Base-by-base conservation (phyloP, 2,329 filamentous ascomycete species). In the Diaporthe capsici region DNA sequence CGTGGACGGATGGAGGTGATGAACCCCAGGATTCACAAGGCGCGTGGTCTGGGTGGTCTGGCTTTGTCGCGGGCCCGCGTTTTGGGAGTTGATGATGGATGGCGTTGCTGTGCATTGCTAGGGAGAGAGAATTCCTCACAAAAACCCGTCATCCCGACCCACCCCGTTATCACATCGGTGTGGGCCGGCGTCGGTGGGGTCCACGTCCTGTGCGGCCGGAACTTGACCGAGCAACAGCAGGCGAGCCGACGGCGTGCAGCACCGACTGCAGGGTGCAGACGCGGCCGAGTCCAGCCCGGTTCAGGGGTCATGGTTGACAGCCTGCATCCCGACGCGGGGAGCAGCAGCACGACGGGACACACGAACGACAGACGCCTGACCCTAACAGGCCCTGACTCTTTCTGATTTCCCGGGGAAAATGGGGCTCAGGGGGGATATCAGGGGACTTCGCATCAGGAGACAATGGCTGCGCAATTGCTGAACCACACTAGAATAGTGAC, bases 91-190 rank as follows among this genome's bases (percentile, higher is more conserved):
- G 44, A 39, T 37, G 47, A 53, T 51, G 42, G 44, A 51, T 22
- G 55, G 22, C 47, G 71, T 39, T 63, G 42, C 28, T 72, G 71
- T 65, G 57, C 60, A n/a, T 63, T 44, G 67, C 51, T 71, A 68
- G 49, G 49, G 67, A 63, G 51, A 37, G 51, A 74, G 39, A 60
- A 65, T 49, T 31, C 61, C 49, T 71, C 72, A 71, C 53, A 53
- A 73, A 58, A 72, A 22, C 53, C 61, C 72, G 63, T 74, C 75
- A 75, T 60, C 47, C 28, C 55, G 73, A 49, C 60, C 58, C 71
- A 55, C 53, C 73, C 61, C 60, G 67, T 75, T 75, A 76, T 76
- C 75, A 75, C 72, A 72, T 67, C 44, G 58, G 65, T 74, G 42
- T 49, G n/a, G 44, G 39, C 72, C 73, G 75, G 72, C 63, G 20